phyloP scores from a whole-genome alignment of 768 basidiomycete genomes.

The Russula olivacea region DNA sequence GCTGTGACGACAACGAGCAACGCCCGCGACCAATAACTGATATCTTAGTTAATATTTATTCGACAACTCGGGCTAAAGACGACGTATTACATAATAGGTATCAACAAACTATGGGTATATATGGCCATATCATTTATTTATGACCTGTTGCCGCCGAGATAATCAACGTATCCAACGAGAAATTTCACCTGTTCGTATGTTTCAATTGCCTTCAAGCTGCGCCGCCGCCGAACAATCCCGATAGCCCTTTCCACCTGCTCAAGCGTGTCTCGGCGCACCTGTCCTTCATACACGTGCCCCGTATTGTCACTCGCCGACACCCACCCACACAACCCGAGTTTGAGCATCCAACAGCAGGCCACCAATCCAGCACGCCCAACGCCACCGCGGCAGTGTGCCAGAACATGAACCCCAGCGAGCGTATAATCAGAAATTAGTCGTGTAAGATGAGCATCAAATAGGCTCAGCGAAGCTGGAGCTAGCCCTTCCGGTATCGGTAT shows the following conservation, averaged over 20 bases:
- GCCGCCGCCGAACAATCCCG: conserved; percentile 59
- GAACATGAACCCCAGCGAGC: conserved; percentile 58
- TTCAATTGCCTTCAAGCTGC: conserved; percentile 89
- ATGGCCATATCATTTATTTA: too few relatives aligned
- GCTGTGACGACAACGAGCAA: neutral
- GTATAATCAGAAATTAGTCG: conserved; percentile 68
- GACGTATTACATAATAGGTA: conserved; percentile 7
- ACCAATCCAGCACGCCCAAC: conserved; percentile 90
- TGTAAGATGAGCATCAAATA: conserved; percentile 60
- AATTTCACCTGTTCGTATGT: conserved; percentile 90
- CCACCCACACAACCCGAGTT: conserved; percentile 85
- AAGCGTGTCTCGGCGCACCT: conserved; percentile 45
- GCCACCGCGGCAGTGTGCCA: conserved; percentile 91
- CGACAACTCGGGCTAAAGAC: neutral
- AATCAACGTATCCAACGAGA: conserved; percentile 69
- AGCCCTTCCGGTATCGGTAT: conserved; percentile 90
- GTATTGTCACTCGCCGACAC: conserved; percentile 30
- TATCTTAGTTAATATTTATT: neutral
- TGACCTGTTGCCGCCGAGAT: conserved; percentile 35
- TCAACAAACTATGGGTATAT: neutral
- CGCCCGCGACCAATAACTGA: neutral
- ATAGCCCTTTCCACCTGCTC: conserved; percentile 70
- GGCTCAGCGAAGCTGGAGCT: conserved; percentile 53
- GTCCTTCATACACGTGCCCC: conserved; percentile 5
- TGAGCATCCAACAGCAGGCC: conserved; percentile 88